These are phyloP conservation scores for Bruguiera sexangula DNA, from an alignment of 345 rosid genomes.

Conservation along the genomic window DNA sequence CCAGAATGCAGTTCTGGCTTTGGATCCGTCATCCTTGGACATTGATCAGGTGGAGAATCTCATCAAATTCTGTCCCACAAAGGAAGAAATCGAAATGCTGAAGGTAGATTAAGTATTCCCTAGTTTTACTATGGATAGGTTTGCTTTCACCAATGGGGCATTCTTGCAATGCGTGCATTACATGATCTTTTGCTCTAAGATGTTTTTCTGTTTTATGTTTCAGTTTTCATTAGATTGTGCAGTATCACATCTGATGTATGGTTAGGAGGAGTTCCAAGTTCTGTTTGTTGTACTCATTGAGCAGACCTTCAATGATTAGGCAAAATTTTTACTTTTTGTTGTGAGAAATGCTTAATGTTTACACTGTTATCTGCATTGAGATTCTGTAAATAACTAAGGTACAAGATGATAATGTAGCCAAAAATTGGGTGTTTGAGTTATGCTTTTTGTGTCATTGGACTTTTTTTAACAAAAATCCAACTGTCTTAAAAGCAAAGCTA, in stretches of 20 bases:
- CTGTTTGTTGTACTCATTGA: too few species aligned
- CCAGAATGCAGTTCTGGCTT: constrained; percentile 84
- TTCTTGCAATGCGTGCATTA: not conserved
- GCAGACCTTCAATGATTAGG: too few species aligned
- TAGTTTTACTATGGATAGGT: not conserved
- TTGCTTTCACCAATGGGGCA: not conserved
- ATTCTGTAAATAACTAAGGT: not conserved
- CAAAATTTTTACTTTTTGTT: too few species aligned
- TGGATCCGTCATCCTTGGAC: constrained; percentile 83
- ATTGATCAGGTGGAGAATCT: constrained; percentile 98
- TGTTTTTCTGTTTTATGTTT: not conserved
- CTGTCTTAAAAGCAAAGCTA: too few species aligned
- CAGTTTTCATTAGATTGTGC: not conserved
- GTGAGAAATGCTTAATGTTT: not conserved
- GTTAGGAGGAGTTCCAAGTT: too few species aligned
- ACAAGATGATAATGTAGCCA: not conserved
- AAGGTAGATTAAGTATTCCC: constrained; percentile 46
- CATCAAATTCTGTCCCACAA: constrained; percentile 93
- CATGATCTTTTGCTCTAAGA: not conserved
- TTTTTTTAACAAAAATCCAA: too few species aligned
- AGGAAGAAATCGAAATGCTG: constrained; percentile 87
- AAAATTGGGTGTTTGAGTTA: not conserved
- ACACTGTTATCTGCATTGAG: not conserved
- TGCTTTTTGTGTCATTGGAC: not conserved
- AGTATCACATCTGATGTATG: not conserved